Evolutionary conservation across 2,329 filamentous ascomycete species (phyloP), one percentile per base, ranked within the genome.

Genomic region (Colletotrichum brevisporum): DNA sequence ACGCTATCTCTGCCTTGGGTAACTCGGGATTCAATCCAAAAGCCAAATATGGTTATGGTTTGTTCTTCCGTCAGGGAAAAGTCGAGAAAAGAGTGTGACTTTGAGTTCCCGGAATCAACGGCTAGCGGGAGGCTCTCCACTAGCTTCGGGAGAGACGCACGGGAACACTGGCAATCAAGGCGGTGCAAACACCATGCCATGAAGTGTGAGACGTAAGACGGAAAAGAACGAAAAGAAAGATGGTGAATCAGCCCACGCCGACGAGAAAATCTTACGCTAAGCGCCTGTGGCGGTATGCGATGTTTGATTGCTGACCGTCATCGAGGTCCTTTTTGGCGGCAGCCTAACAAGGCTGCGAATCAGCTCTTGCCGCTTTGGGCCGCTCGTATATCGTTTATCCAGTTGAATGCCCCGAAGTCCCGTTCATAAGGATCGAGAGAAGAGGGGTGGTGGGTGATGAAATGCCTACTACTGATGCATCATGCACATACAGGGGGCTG

Each of bases 401-500:
- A n/a, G 18, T 52, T 16, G 21, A 6, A 10, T 36, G 13, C 10
- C 53, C 10, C 36, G 16, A 16, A 3, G 39, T 21, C 21, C 6
- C 43, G 48, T 5, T 27, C 10, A 10, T 27, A 36, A 10, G 8
- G 31, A 36, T 36, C 31, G 31, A 36, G 8, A 9, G 31, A 36
- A 36, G 10, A 10, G 48, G 21, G 58, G 10, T 10, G 41, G 24
- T 15, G 9, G 13, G 26, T 36, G 31, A 36, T 36, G 31, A 36
- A 10, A 36, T 36, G 31, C 31, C 31, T 36, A 36, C 31, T 16
- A 47, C 21, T 13, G 18, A 54, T 47, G 59, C 36, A 54, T 13
- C 21, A 54, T 47, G 59, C 36, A 54, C 15, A 21, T 45, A 24
- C 48, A 54, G 50, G 59, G 31, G 39, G 59, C 24, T 45, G 36